Conservation (phyloP, 192 early-diverging fungal species). For the Backusella liffmaniae region DNA sequence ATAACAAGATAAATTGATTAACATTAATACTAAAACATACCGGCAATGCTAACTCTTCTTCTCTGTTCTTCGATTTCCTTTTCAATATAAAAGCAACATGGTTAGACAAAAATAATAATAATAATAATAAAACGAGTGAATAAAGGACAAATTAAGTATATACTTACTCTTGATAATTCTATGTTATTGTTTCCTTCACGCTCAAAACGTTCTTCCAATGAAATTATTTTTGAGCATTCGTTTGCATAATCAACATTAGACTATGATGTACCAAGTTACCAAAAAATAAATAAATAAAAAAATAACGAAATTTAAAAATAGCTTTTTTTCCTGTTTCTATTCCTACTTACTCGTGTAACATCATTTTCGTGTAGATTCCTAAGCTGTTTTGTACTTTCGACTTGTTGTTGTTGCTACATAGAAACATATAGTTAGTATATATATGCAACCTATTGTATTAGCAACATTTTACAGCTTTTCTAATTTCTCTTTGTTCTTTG, state of each 20-base stretch:
- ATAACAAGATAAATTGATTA: neutral
- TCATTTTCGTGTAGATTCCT: conserved; percentile 17
- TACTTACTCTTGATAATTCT: neutral
- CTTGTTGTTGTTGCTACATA: conserved; percentile 13
- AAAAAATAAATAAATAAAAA: neutral
- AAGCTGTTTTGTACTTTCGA: conserved; percentile 17
- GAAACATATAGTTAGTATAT: neutral
- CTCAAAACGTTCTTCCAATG: conserved; percentile 2
- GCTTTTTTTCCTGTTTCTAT: neutral
- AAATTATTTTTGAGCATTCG: conserved; percentile 16
- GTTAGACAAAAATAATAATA: conserved; percentile 11
- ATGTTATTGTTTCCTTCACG: neutral
- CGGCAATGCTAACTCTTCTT: conserved; percentile 13
- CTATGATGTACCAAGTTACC: neutral
- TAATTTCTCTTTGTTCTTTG: conserved; percentile 56
- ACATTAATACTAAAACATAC: neutral
- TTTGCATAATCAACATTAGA: conserved; percentile 17
- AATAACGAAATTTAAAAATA: conserved; percentile 7
- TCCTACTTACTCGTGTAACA: conserved; percentile 21
- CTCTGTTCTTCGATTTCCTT: conserved; percentile 23
- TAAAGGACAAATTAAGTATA: neutral
- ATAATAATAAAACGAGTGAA: neutral
- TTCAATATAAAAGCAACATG: conserved; percentile 19
- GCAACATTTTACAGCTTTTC: conserved; percentile 44
- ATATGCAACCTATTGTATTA: neutral